Evolutionary conservation across 768 basidiomycete species (phyloP).

Genomic region (Stropharia rugosoannulata): DNA sequence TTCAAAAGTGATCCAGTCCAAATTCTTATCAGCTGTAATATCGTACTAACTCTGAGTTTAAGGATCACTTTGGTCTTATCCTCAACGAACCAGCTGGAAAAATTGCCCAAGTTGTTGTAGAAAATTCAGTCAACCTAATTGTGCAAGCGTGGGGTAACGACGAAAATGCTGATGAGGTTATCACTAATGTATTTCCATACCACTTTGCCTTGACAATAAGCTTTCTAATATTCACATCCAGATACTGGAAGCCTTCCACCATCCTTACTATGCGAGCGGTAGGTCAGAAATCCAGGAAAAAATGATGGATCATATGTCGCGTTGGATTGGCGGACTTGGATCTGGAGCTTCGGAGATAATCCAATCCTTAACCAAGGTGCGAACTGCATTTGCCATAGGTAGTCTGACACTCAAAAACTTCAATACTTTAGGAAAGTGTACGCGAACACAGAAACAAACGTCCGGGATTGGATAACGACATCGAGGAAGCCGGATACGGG

Average conservation of each 20-base stretch:
- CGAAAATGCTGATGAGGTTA: constrained; percentile 40
- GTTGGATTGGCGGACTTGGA: constrained; percentile 51
- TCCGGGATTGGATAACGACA: constrained; percentile 43
- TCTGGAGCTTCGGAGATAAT: constrained; percentile 46
- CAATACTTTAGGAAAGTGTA: constrained; percentile 45
- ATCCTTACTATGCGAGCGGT: constrained; percentile 62
- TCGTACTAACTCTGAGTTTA: not conserved
- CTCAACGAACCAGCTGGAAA: constrained; percentile 77
- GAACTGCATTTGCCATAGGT: not conserved
- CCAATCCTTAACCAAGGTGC: constrained; percentile 53
- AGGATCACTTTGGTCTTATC: constrained; percentile 74
- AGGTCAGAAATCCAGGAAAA: constrained; percentile 52
- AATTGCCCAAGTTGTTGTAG: constrained; percentile 66
- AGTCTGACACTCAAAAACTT: not conserved
- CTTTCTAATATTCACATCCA: constrained; percentile 8
- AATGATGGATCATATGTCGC: constrained; percentile 58
- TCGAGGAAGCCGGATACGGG: constrained; percentile 40
- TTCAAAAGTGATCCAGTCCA: constrained; percentile 47
- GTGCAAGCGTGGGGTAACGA: constrained; percentile 57
- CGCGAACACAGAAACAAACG: constrained; percentile 57
- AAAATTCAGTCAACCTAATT: constrained; percentile 57
- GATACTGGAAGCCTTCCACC: constrained; percentile 69
- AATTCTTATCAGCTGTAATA: not conserved
- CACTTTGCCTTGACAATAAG: not conserved
- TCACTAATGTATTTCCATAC: constrained; percentile 38